Evolutionary conservation across 1,139 yeast genomes (phyloP).

Genomic region (Yamadazyma taylorii): DNA sequence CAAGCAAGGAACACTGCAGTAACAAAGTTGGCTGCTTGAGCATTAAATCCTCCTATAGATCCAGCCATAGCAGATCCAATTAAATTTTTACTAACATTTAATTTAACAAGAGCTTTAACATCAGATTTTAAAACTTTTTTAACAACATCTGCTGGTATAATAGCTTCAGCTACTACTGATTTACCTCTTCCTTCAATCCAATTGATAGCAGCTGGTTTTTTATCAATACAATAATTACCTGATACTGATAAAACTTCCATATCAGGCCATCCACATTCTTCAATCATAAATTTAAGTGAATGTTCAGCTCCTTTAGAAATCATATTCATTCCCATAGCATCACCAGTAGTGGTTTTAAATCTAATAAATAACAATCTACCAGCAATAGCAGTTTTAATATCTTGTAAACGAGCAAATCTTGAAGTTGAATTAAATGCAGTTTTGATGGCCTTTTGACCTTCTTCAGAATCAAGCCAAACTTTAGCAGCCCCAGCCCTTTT

Average conservation of each 20-base stretch:
- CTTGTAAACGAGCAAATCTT: slow-evolving; percentile 92
- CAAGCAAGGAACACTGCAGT: slow-evolving; percentile 93
- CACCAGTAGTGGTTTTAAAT: slow-evolving; percentile 97
- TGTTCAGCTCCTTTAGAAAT: slow-evolving; percentile 96
- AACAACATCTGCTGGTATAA: slow-evolving; percentile 80
- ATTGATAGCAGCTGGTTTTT: slow-evolving; percentile 96
- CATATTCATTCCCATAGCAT: slow-evolving; percentile 99
- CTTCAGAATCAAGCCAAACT: slow-evolving; percentile 93
- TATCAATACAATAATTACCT: slow-evolving; percentile 97
- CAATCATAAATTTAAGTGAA: slow-evolving; percentile 80
- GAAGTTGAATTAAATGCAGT: slow-evolving; percentile 96
- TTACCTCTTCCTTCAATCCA: slow-evolving; percentile 99
- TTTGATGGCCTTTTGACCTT: slow-evolving; percentile 79
- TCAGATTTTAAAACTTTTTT: slow-evolving; percentile 82
- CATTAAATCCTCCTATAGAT: slow-evolving; percentile 95
- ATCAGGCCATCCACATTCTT: slow-evolving; percentile 89
- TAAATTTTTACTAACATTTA: slow-evolving; percentile 84
- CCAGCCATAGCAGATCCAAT: slow-evolving; percentile 99
- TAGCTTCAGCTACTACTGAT: slow-evolving; percentile 96
- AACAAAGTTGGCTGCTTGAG: slow-evolving; percentile 94
- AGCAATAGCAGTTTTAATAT: slow-evolving; percentile 91
- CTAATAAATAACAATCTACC: slow-evolving; percentile 87
- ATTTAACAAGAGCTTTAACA: slow-evolving; percentile 87
- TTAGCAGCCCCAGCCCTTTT: slow-evolving; percentile 93
- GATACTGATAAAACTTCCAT: slow-evolving; percentile 92